Evolutionary conservation across 345 rosid species (phyloP).

Genomic region (Bruguiera parviflora): DNA sequence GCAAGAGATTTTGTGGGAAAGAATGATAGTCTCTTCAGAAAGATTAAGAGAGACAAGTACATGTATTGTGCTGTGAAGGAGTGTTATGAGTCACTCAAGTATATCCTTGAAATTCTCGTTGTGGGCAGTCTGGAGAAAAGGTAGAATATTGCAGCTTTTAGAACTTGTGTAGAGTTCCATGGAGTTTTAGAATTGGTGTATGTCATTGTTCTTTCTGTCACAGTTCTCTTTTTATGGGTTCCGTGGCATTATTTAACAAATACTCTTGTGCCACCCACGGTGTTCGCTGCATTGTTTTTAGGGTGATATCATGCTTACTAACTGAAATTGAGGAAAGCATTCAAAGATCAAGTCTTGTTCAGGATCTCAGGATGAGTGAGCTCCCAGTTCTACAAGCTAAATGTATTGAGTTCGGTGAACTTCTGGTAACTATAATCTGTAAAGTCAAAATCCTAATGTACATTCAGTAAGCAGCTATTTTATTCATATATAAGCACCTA

Average conservation of each 20-base stretch:
- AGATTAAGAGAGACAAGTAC: conserved; percentile 74
- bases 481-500: neutral
- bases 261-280: neutral
- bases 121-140: conserved; percentile 76
- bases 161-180: neutral
- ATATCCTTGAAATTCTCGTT: conserved; percentile 77
- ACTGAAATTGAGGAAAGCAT: conserved; percentile 76
- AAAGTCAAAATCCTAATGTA: conserved; percentile 11
- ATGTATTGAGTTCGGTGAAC: conserved; percentile 65
- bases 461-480: neutral
- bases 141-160: conserved; percentile 26
- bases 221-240: too few relatives aligned
- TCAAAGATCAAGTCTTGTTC: conserved; percentile 53
- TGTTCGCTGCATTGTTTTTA: conserved; percentile 28
- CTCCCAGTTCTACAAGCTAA: conserved; percentile 62
- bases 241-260: neutral
- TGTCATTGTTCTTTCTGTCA: conserved; percentile 3
- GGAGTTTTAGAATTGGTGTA: conserved; percentile 7
- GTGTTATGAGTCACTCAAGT: conserved; percentile 79
- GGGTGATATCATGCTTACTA: conserved; percentile 56
- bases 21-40: conserved; percentile 60
- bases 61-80: conserved; percentile 83
- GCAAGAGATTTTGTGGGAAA: conserved; percentile 71
- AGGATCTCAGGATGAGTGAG: conserved; percentile 69
- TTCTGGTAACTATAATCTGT: conserved; percentile 56